Base-by-base conservation (phyloP, 1,284 basidiomycete genomes). In the Ustilago loliicola region DNA sequence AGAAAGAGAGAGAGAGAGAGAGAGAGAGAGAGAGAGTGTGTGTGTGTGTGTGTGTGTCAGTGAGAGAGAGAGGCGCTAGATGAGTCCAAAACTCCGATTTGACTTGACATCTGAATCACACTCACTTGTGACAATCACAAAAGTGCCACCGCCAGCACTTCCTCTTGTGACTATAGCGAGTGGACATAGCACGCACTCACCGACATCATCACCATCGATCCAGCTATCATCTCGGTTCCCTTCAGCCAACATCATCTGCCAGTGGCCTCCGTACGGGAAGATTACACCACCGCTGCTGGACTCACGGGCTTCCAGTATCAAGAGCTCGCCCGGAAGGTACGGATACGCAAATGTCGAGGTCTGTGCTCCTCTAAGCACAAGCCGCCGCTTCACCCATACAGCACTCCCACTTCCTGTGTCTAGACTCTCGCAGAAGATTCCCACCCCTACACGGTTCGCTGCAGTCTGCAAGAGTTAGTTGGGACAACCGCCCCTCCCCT, bases 351-450 rank as follows among this genome's bases (percentile, higher is more conserved):
- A 65, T 58, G 62, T 42, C 55, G 48, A 58, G 55, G 62, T 57
- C 62, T 38, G 62, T 52, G 62, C 54, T 58, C 53, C 36, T 50
- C n/a, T 27, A 50, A 38, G 51, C 51, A 45, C 59, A 40, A 61
- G 38, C 29, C 30, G 17, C 19, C 21, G 40, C 38, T 45, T 38
- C 34, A 23, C 2, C 8, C 29, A 17, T 45, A 45, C 23, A 30
- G 45, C 8, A 1, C 25, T 34, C 21, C 57, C 55, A 57, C 40
- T 21, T 32, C 27, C n/a, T 9, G 29, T 23, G 38, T 23, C 17
- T 45, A 15, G 40, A 19, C 40, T 27, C 36, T 42, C 10, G n/a
- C 42, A 58, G 3, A 47, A 13, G 10, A 52, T 29, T 1, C 9
- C 8, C 48, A 51, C 23, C 25, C 40, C 15, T 45, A 23, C 21